Evolutionary conservation across 768 basidiomycete genomes (phyloP).

Genomic region (Panaeolus papilionaceus): DNA sequence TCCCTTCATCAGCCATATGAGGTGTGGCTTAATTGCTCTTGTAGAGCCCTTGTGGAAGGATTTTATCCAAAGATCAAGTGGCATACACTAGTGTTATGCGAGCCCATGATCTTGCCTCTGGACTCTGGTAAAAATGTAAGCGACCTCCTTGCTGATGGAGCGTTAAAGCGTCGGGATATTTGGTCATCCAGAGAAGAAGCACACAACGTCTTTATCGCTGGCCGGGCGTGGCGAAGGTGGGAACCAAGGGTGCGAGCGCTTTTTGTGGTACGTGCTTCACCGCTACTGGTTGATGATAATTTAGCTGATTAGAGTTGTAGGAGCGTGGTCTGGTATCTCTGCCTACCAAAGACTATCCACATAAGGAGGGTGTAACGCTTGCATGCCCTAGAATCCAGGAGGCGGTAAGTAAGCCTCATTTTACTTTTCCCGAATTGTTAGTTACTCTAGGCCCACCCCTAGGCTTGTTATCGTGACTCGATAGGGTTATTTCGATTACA

Average conservation of each 20-base stretch:
- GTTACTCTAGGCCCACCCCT: too few relatives aligned
- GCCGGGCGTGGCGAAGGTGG: slow-evolving; percentile 53
- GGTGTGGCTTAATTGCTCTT: too few relatives aligned
- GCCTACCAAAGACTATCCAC: slow-evolving; percentile 49
- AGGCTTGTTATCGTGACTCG: slow-evolving; percentile 53
- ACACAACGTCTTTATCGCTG: slow-evolving; percentile 40
- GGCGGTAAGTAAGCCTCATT: slow-evolving; percentile 34
- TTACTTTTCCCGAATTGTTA: too few relatives aligned
- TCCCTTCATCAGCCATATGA: slow-evolving; percentile 17
- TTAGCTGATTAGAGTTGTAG: slow-evolving; percentile 30
- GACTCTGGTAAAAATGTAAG: slow-evolving; percentile 22
- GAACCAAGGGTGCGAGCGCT: slow-evolving; percentile 52
- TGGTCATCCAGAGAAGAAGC: slow-evolving; percentile 60
- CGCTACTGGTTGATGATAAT: too few relatives aligned
- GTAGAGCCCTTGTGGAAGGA: neutral
- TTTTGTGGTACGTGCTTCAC: slow-evolving; percentile 43
- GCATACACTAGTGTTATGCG: slow-evolving; percentile 48
- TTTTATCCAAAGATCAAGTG: slow-evolving; percentile 35
- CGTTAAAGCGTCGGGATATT: slow-evolving; percentile 49
- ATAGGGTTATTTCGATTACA: slow-evolving; percentile 41
- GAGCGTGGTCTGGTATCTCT: slow-evolving; percentile 47
- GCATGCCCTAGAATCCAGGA: slow-evolving; percentile 55
- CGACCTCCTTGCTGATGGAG: slow-evolving; percentile 36
- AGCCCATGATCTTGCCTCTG: slow-evolving; percentile 46
- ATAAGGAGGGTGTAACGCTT: slow-evolving; percentile 52